Evolutionary conservation across 768 basidiomycete genomes (phyloP).

Genomic region (Xerocomellus chrysenteron): DNA sequence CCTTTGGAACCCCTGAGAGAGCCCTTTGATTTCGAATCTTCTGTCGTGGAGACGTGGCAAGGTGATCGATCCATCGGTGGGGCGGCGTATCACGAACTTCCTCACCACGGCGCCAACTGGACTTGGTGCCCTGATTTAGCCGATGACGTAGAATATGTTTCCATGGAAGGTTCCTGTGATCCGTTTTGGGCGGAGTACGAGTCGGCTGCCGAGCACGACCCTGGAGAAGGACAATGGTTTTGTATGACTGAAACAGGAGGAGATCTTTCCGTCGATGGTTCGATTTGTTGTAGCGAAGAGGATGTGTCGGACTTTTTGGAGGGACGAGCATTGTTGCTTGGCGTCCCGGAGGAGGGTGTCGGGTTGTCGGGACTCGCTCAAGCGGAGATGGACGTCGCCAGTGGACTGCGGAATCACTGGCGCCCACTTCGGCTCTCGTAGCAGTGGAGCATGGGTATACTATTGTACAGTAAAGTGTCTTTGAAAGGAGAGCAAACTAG

Average conservation of each 20-base stretch:
- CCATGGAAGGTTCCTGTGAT: neutral
- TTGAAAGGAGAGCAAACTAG: neutral
- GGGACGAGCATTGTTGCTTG: conserved; percentile 53
- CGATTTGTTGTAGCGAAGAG: conserved; percentile 1
- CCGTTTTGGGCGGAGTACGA: conserved; percentile 4
- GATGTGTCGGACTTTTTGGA: conserved; percentile 40
- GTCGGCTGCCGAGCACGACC: neutral
- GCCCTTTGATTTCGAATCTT: neutral
- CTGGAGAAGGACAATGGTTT: neutral
- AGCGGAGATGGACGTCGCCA: conserved; percentile 66
- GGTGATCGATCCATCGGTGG: neutral
- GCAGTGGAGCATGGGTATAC: neutral
- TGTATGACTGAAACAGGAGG: neutral
- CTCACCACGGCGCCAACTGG: neutral
- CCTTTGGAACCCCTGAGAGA: neutral
- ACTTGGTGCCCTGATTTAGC: neutral
- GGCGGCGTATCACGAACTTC: neutral
- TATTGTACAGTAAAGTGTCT: neutral
- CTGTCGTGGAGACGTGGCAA: neutral
- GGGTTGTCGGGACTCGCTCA: conserved; percentile 34
- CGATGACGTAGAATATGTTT: conserved; percentile 1
- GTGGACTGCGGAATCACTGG: conserved; percentile 61
- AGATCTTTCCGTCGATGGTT: neutral
- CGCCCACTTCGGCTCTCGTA: conserved; percentile 52
- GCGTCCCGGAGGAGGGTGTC: conserved; percentile 24